Conservation (phyloP, 208 protist species). For the Crithidia bombi region DNA sequence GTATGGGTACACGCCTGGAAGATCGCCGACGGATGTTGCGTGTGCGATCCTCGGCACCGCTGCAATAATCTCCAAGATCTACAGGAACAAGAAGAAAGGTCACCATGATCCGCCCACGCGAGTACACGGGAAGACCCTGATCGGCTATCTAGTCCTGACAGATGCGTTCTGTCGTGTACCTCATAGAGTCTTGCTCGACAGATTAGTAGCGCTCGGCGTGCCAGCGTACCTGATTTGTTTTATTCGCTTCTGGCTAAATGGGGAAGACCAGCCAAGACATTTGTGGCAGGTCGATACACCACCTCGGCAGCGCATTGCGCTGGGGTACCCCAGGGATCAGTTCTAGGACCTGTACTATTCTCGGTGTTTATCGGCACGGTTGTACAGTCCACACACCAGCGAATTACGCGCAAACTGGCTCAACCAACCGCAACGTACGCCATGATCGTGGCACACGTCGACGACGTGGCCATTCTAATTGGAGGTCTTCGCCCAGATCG, state of each 20-base stretch:
- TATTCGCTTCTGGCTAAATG: neutral
- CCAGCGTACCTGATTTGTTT: neutral
- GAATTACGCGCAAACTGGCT: slow-evolving; percentile 1
- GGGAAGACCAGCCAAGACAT: neutral
- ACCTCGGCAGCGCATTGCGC: neutral
- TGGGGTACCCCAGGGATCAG: slow-evolving; percentile 1
- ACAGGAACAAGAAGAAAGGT: neutral
- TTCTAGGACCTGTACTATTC: neutral
- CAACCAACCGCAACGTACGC: neutral
- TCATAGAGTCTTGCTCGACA: neutral
- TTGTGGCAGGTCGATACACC: neutral
- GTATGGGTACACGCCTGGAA: neutral
- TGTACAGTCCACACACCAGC: neutral
- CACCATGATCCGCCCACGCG: neutral
- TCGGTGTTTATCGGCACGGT: neutral
- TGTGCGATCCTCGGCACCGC: neutral
- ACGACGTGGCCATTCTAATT: neutral
- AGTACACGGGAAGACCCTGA: neutral
- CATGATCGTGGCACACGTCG: neutral
- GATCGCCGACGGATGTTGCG: neutral
- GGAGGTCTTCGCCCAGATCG: neutral
- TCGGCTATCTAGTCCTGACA: neutral
- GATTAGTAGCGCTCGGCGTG: neutral
- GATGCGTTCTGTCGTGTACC: neutral
- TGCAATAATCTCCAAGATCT: neutral